A percentile compares a stretch with the other conserved stretches of the same genome.
phyloP scores from a whole-genome alignment of 2,329 filamentous ascomycete species.

The Verticillium alfalfae region DNA sequence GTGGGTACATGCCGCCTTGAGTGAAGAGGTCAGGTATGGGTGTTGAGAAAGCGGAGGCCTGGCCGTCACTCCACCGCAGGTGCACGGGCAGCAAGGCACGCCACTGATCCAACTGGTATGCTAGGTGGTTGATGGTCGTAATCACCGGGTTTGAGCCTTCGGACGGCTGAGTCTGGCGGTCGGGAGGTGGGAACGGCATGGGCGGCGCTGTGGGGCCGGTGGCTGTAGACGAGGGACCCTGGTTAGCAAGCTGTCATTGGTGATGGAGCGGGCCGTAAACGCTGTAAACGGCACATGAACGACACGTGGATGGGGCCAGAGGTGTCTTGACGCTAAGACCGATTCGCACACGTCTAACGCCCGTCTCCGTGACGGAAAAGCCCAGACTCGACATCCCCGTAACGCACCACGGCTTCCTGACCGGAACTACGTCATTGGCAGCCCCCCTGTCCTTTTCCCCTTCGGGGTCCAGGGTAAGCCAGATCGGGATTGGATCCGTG shows the following conservation, averaged over 20 bases:
- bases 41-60: conserved; percentile 34
- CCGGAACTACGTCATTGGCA: background rate
- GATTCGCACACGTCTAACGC: background rate
- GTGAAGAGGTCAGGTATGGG: conserved; percentile 11
- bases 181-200: conserved; percentile 3
- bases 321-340: background rate
- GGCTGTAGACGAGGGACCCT: background rate
- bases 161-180: conserved; percentile 6
- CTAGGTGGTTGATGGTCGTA: conserved; percentile 43
- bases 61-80: conserved; percentile 53
- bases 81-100: conserved; percentile 46
- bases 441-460: background rate
- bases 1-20: conserved; percentile 14
- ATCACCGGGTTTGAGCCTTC: conserved; percentile 11
- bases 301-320: background rate
- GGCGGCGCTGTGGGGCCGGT: background rate
- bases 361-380: background rate
- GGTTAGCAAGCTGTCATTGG: background rate
- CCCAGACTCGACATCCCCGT: background rate
- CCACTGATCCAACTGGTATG: conserved; percentile 52
- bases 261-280: background rate
- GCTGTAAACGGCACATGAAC: background rate
- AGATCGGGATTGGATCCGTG: background rate
- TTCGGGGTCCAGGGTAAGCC: background rate
- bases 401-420: background rate